phyloP scores from a whole-genome alignment of 176 grass and related monocot species.

The Paspalum notatum region DNA sequence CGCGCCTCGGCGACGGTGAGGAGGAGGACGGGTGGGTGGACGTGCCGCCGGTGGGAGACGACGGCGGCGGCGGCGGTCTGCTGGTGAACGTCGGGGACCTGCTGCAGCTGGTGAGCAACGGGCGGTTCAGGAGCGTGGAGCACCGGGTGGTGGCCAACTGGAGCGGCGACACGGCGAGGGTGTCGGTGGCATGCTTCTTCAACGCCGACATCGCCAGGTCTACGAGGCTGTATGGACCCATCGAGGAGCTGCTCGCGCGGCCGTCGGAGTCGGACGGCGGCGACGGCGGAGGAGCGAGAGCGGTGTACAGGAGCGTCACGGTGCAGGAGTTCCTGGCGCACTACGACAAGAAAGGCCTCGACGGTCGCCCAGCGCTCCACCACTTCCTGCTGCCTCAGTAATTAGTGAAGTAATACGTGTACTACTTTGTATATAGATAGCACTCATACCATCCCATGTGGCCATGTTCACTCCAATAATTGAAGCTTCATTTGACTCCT shows the following conservation, averaged over 20 bases:
- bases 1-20: background rate
- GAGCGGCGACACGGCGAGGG: background rate
- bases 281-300: background rate
- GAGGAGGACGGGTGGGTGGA: background rate
- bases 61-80: background rate
- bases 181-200: constrained; percentile 12
- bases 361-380: constrained; percentile 8
- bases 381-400: background rate
- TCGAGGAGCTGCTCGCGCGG: background rate
- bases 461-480: too few relatives aligned
- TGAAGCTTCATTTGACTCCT: too few relatives aligned
- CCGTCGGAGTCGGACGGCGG: background rate
- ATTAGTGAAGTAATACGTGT: too few relatives aligned
- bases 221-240: background rate
- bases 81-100: constrained; percentile 17
- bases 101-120: constrained; percentile 6
- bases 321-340: constrained; percentile 16
- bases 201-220: background rate
- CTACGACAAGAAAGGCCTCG: constrained; percentile 25
- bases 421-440: too few relatives aligned
- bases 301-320: constrained; percentile 12
- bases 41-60: background rate
- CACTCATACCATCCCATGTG: too few relatives aligned
- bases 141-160: constrained; percentile 6
- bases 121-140: constrained; percentile 20